Evolutionary conservation across 108 stramenopile genomes (phyloP).

Genomic region (Ochromonas danica): DNA sequence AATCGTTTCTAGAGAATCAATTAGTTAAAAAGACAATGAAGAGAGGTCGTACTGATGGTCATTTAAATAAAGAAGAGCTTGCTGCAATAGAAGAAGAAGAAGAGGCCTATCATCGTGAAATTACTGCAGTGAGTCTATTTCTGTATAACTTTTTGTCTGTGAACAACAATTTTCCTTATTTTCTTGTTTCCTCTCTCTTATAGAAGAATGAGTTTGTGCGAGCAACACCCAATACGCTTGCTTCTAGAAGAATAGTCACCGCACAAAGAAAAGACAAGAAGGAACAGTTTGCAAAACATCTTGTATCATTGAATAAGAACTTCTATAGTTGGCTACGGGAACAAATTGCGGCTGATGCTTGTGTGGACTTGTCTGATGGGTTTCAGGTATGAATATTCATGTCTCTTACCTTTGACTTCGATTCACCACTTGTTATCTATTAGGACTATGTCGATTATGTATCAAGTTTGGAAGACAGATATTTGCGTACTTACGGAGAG

Average conservation of each 20-base stretch:
- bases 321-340: slow-evolving; percentile 24
- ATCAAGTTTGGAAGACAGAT: slow-evolving; percentile 8
- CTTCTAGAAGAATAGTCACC: slow-evolving; percentile 11
- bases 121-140: not conserved
- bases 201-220: not conserved
- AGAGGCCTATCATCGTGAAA: not conserved
- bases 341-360: not conserved
- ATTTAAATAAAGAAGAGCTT: slow-evolving; percentile 17
- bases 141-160: not conserved
- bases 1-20: no score
- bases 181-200: not conserved
- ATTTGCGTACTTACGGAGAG: slow-evolving; percentile 31
- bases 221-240: slow-evolving; percentile 30
- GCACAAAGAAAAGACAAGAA: not conserved
- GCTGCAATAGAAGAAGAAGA: not conserved
- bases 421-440: not conserved
- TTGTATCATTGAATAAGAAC: not conserved
- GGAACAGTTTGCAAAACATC: slow-evolving; percentile 28
- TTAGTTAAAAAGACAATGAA: no score
- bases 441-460: slow-evolving; percentile 36
- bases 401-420: not conserved
- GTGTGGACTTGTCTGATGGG: not conserved
- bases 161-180: not conserved
- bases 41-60: slow-evolving; percentile 7
- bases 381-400: slow-evolving; percentile 4